phyloP scores from a whole-genome alignment of 192 early-diverging fungal genomes.

The Jimgerdemannia flammicorona region DNA sequence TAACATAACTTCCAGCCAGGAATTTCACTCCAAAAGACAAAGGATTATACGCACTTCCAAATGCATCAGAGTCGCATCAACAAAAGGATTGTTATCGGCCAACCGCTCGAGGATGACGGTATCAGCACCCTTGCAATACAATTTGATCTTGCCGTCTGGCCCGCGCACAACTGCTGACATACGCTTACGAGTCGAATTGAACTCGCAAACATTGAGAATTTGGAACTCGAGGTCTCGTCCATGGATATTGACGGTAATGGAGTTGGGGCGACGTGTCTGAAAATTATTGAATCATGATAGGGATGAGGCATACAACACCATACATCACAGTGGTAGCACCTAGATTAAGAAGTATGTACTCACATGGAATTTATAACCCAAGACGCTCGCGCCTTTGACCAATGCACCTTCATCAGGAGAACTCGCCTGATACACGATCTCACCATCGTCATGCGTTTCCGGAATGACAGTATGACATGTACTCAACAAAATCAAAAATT shows the following conservation, averaged over 20 bases:
- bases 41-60: constrained; percentile 50
- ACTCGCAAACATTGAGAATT: constrained; percentile 95
- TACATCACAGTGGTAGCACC: neutral
- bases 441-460: constrained; percentile 56
- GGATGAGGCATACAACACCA: neutral
- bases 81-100: constrained; percentile 64
- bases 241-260: constrained; percentile 45
- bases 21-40: neutral
- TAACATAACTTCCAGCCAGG: neutral
- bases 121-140: constrained; percentile 98
- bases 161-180: constrained; percentile 92
- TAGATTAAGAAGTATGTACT: constrained; percentile 1
- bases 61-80: constrained; percentile 66
- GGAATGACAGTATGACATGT: constrained; percentile 99
- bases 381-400: constrained; percentile 66
- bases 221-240: constrained; percentile 68
- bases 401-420: constrained; percentile 97
- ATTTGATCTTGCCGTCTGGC: constrained; percentile 79
- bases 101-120: constrained; percentile 95
- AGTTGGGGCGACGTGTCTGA: constrained; percentile 53
- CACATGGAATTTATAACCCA: constrained; percentile 66
- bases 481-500: constrained; percentile 87
- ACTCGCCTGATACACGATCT: constrained; percentile 89
- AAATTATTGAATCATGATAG: neutral
- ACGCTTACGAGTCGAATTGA: constrained; percentile 98